Percentiles rank a stretch among this genome's conserved stretches.
Conservation (phyloP, 805 yeast species). For the Nakazawaea molendinolei region DNA sequence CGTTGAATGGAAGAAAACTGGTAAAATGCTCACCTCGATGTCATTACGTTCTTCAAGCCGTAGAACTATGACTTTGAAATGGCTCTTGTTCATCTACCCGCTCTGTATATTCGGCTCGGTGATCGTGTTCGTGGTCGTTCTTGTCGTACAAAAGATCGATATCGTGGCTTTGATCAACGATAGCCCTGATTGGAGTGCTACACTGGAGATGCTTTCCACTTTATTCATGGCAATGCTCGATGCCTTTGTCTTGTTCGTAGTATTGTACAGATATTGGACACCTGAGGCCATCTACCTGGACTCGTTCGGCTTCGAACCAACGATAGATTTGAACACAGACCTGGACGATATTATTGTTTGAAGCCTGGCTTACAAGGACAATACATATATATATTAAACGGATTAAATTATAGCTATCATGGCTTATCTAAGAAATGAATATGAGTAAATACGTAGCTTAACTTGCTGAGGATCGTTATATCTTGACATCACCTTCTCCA, state of each 20-base stretch:
- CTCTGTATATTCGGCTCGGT: neutral
- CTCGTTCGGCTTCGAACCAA: conserved; percentile 9
- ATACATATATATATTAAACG: no score
- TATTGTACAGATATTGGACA: conserved; percentile 7
- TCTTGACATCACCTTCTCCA: conserved; percentile 1
- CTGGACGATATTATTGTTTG: neutral
- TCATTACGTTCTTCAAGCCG: conserved; percentile 7
- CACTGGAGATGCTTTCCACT: neutral
- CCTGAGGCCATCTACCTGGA: conserved; percentile 6
- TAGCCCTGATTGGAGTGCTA: conserved; percentile 2
- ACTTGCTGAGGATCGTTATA: neutral
- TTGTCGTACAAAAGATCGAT: conserved; percentile 1
- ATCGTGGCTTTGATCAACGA: neutral
- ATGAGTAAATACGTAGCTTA: no score
- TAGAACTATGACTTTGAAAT: conserved; percentile 8
- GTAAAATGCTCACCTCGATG: conserved; percentile 1
- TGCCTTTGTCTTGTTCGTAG: conserved; percentile 1
- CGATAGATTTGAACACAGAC: neutral
- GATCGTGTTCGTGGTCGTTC: neutral
- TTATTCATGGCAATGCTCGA: neutral
- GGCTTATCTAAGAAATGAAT: no score
- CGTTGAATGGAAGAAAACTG: neutral
- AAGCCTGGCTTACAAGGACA: neutral
- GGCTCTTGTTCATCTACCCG: conserved; percentile 6
- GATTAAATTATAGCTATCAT: no score